These are phyloP conservation scores for Lactifluus volemus DNA, from an alignment of 768 basidiomycete genomes.

Conservation along the genomic window DNA sequence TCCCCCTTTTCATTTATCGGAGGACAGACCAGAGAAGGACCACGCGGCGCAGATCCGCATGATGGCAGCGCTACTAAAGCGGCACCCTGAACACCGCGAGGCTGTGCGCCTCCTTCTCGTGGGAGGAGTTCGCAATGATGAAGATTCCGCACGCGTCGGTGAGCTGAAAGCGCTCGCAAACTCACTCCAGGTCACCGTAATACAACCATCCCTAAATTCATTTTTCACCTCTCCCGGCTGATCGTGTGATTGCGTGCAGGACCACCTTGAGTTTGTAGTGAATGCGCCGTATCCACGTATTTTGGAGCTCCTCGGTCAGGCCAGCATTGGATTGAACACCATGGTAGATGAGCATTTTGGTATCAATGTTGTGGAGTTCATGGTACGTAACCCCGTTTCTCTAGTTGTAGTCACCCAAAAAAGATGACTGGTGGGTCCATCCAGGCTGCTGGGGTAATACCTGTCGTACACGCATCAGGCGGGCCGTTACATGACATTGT, in stretches of 20 bases:
- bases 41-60: slow-evolving; percentile 72
- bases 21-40: slow-evolving; percentile 83
- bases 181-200: slow-evolving; percentile 57
- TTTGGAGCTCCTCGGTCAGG: slow-evolving; percentile 57
- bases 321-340: slow-evolving; percentile 84
- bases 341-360: slow-evolving; percentile 99
- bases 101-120: slow-evolving; percentile 54
- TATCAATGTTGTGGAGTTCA: slow-evolving; percentile 95
- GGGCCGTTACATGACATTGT: slow-evolving; percentile 91
- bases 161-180: slow-evolving; percentile 47
- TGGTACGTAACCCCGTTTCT: slow-evolving; percentile 44
- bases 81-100: slow-evolving; percentile 48
- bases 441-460: slow-evolving; percentile 90
- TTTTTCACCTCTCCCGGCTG: background rate
- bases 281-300: slow-evolving; percentile 75
- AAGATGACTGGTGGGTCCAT: background rate
- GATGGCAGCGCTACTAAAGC: slow-evolving; percentile 48
- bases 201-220: slow-evolving; percentile 4
- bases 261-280: slow-evolving; percentile 65
- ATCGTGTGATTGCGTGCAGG: slow-evolving; percentile 31
- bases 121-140: slow-evolving; percentile 77
- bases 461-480: slow-evolving; percentile 87
- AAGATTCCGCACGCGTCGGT: slow-evolving; percentile 63
- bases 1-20: background rate
- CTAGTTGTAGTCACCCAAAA: background rate